phyloP scores from a whole-genome alignment of 495 filamentous ascomycete genomes.

The Talaromyces ruber region DNA sequence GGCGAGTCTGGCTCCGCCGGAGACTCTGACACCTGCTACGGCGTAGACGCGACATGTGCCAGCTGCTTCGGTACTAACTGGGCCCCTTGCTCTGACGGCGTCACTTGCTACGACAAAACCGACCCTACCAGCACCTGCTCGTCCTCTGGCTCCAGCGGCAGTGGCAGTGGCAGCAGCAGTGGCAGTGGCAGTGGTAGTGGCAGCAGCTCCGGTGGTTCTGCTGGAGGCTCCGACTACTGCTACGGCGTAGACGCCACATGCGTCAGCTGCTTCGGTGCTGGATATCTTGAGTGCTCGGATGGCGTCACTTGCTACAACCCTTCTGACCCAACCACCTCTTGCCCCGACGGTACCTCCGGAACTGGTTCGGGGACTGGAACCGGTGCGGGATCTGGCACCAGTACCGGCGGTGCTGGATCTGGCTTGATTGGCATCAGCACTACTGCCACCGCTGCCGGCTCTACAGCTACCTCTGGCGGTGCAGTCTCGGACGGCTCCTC shows the following conservation, averaged over 20 bases:
- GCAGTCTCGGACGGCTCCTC: background rate
- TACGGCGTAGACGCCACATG: background rate
- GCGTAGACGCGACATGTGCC: background rate
- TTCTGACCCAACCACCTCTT: background rate
- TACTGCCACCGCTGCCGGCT: background rate
- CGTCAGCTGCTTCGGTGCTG: background rate
- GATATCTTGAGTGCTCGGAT: background rate
- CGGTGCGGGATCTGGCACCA: background rate
- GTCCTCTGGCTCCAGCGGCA: background rate
- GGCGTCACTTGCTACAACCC: background rate
- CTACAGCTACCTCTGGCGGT: background rate
- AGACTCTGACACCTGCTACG: background rate
- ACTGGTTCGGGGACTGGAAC: background rate
- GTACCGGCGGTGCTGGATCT: background rate
- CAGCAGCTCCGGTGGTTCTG: background rate
- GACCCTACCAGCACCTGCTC: background rate
- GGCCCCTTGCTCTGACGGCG: background rate
- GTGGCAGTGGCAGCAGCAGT: background rate
- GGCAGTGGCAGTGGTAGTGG: background rate
- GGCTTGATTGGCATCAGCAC: background rate
- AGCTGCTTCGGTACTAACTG: slow-evolving; percentile 3
- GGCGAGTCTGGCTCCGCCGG: background rate
- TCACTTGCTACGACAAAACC: slow-evolving; percentile 1
- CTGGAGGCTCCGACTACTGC: background rate
- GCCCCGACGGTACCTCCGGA: background rate